A percentile compares a stretch with the other conserved stretches of the same genome.
Evolutionary conservation across 306 rosid genomes (phyloP).

Genomic region (Medicago truncatula): DNA sequence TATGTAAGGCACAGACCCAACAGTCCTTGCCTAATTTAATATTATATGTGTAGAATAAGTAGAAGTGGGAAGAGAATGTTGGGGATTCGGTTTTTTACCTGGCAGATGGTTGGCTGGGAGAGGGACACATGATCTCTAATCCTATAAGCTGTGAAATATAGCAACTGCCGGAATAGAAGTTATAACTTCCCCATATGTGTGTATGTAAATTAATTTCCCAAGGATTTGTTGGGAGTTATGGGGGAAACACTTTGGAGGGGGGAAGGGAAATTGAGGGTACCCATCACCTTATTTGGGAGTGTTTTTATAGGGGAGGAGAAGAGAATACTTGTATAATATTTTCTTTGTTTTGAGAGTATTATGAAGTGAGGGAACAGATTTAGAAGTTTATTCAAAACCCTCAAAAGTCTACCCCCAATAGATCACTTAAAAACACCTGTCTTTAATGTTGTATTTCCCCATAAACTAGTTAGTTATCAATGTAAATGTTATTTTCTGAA

Average conservation of each 20-base stretch:
- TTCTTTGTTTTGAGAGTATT: slow-evolving; percentile 8
- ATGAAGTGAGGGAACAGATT: background rate
- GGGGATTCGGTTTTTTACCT: background rate
- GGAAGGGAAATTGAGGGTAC: background rate
- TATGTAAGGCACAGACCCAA: background rate
- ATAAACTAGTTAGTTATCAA: background rate
- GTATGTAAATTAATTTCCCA: slow-evolving; percentile 16
- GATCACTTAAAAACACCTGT: background rate
- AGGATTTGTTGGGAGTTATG: background rate
- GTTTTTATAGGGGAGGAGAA: slow-evolving; percentile 1
- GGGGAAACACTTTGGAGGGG: background rate
- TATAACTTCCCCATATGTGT: background rate
- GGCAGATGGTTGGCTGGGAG: background rate
- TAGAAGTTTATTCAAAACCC: background rate
- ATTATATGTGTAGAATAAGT: background rate
- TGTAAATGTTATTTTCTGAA: too few relatives aligned
- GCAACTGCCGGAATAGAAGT: background rate
- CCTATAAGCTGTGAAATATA: background rate
- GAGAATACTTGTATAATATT: background rate
- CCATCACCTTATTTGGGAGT: background rate
- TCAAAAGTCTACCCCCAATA: background rate
- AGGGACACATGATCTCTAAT: background rate
- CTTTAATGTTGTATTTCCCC: background rate
- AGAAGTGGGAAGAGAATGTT: background rate
- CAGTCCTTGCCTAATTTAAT: background rate